Conservation (phyloP, 2,329 filamentous ascomycete species). For the Nemania serpens region DNA sequence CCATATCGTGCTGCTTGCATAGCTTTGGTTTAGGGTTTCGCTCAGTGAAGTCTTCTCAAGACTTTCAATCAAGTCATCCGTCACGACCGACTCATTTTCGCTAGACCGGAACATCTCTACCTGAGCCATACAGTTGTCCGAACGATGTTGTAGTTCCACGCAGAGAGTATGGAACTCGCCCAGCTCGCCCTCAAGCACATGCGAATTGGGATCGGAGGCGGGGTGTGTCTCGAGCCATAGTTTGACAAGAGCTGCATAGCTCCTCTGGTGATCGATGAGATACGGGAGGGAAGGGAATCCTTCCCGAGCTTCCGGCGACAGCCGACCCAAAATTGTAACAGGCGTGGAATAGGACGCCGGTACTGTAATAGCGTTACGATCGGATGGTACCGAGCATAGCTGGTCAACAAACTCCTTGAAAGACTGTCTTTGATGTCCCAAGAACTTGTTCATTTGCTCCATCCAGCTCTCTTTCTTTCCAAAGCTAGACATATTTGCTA, state of each 20-base stretch:
- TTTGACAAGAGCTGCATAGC: constrained; percentile 81
- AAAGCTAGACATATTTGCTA: constrained; percentile 89
- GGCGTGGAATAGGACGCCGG: constrained; percentile 92
- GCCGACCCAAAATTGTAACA: constrained; percentile 81
- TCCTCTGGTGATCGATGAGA: constrained; percentile 85
- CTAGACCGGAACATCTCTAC: constrained; percentile 52
- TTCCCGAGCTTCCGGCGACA: constrained; percentile 81
- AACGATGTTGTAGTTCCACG: constrained; percentile 53
- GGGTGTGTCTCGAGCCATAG: constrained; percentile 70
- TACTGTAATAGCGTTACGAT: constrained; percentile 65
- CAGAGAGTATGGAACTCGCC: constrained; percentile 59
- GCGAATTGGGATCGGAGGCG: constrained; percentile 39
- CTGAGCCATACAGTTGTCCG: constrained; percentile 56
- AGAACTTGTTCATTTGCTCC: constrained; percentile 95
- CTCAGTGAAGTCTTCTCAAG: constrained; percentile 51
- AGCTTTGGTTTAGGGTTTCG: constrained; percentile 45
- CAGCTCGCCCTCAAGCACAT: constrained; percentile 56
- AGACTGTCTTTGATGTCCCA: constrained; percentile 73
- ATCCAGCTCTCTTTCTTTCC: constrained; percentile 98
- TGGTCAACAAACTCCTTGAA: constrained; percentile 88
- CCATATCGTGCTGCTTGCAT: constrained; percentile 44
- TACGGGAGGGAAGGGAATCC: constrained; percentile 93
- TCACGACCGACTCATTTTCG: constrained; percentile 43
- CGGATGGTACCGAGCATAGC: constrained; percentile 80
- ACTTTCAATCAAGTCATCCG: constrained; percentile 50